These are phyloP conservation scores for Atkinsonella texensis DNA, from an alignment of 2,329 filamentous ascomycete genomes.

Conservation along the genomic window DNA sequence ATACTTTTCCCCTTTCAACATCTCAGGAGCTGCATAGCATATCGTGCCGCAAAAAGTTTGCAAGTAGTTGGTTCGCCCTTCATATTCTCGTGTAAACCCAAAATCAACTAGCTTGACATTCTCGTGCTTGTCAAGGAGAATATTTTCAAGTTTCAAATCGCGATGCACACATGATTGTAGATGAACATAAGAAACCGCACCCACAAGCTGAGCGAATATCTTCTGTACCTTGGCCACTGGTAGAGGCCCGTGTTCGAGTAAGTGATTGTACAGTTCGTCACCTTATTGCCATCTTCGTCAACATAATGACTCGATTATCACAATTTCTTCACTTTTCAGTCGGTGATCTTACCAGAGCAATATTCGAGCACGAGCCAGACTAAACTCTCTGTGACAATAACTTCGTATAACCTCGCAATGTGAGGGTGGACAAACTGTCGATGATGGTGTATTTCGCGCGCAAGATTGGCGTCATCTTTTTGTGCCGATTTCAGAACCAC, in stretches of 20 bases:
- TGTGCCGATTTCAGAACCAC: constrained; percentile 97
- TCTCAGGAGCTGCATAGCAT: constrained; percentile 95
- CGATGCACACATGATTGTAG: constrained; percentile 91
- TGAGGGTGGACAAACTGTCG: constrained; percentile 96
- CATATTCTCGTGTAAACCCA: constrained; percentile 94
- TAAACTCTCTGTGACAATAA: constrained; percentile 87
- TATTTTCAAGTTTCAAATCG: constrained; percentile 84
- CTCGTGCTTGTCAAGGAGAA: constrained; percentile 88
- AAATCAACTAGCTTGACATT: constrained; percentile 98
- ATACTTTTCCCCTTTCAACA: constrained; percentile 97
- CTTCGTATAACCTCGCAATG: constrained; percentile 92
- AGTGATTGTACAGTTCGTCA: constrained; percentile 94
- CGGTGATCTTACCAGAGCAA: constrained; percentile 59
- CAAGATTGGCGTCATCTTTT: constrained; percentile 89
- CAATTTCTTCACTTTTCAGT: neutral
- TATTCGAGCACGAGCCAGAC: constrained; percentile 98
- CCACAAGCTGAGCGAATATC: constrained; percentile 91
- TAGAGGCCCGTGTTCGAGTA: constrained; percentile 75
- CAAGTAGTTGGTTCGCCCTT: constrained; percentile 84
- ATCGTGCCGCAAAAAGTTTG: constrained; percentile 97
- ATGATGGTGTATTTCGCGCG: constrained; percentile 96
- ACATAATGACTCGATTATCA: neutral
- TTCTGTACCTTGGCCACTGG: constrained; percentile 80
- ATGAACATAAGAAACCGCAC: constrained; percentile 91
- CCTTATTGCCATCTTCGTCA: constrained; percentile 37